Conservation (phyloP, 75 land plant species). For the Pinus taeda region DNA sequence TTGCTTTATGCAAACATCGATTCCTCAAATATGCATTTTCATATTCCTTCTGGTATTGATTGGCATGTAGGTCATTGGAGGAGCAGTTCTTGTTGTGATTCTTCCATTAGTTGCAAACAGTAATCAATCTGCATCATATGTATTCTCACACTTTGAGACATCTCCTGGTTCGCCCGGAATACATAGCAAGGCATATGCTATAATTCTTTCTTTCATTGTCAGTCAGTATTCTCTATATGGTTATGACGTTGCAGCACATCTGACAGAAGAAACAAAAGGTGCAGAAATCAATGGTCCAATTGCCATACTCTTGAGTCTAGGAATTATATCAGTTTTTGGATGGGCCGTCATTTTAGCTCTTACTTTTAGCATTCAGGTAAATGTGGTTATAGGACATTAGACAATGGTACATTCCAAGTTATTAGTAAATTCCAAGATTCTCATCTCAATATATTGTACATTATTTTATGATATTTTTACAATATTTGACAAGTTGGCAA, state of each 20-base stretch:
- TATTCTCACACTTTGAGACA: conserved; percentile 53
- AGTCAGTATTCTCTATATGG: conserved; percentile 94
- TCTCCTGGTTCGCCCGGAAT: conserved; percentile 58
- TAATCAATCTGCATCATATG: conserved; percentile 76
- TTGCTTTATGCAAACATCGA: background rate
- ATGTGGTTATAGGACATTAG: background rate
- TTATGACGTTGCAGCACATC: conserved; percentile 89
- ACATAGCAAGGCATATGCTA: conserved; percentile 53
- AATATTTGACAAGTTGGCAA: background rate
- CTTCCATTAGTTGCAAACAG: conserved; percentile 70
- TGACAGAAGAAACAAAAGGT: conserved; percentile 93
- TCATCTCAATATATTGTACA: background rate
- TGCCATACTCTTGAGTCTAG: conserved; percentile 88
- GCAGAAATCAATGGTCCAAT: conserved; percentile 90
- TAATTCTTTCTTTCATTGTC: conserved; percentile 66
- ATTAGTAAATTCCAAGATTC: background rate
- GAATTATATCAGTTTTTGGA: conserved; percentile 73
- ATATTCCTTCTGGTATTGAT: background rate
- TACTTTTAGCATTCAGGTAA: conserved; percentile 89
- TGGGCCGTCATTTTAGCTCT: conserved; percentile 88
- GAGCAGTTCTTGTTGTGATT: conserved; percentile 71
- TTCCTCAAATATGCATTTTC: background rate
- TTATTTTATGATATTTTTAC: background rate
- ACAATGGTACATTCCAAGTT: background rate
- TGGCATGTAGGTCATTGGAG: conserved; percentile 68